Percentiles rank a stretch among this genome's conserved stretches.
Conservation (phyloP, 805 yeast species). For the Starmerella roubikii region DNA sequence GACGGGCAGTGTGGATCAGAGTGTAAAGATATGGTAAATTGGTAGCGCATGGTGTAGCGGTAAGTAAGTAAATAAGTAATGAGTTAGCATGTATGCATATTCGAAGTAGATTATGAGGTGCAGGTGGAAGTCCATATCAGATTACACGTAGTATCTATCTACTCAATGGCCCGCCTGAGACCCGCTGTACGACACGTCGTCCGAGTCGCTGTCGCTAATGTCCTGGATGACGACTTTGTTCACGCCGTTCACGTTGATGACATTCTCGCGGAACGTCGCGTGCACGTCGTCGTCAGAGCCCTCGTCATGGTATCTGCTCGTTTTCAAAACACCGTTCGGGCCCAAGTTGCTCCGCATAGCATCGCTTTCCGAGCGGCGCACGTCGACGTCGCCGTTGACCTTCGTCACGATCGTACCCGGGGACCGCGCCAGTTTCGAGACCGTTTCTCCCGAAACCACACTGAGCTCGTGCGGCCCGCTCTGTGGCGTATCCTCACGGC, state of each 20-base stretch:
- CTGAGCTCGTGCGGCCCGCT: neutral
- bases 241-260: slow-evolving; percentile 72
- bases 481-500: neutral
- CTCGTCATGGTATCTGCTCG: neutral
- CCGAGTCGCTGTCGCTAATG: slow-evolving; percentile 6
- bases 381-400: slow-evolving; percentile 3
- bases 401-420: slow-evolving; percentile 15
- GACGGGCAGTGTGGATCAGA: slow-evolving; percentile 50
- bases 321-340: neutral
- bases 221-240: slow-evolving; percentile 58
- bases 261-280: slow-evolving; percentile 65
- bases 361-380: slow-evolving; percentile 13
- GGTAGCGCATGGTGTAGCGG: neutral
- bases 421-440: slow-evolving; percentile 7
- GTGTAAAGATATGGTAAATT: slow-evolving; percentile 39
- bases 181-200: neutral
- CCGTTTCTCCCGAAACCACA: neutral
- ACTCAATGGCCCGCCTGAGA: neutral
- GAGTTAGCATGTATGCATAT: neutral
- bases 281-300: slow-evolving; percentile 17
- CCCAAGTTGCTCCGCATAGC: slow-evolving; percentile 15
- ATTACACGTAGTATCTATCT: too few species aligned
- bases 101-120: too few species aligned
- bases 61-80: neutral
- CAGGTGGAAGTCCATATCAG: too few species aligned